Evolutionary conservation across 139 green algal genomes (phyloP).

Genomic region (Chlorella sp.): DNA sequence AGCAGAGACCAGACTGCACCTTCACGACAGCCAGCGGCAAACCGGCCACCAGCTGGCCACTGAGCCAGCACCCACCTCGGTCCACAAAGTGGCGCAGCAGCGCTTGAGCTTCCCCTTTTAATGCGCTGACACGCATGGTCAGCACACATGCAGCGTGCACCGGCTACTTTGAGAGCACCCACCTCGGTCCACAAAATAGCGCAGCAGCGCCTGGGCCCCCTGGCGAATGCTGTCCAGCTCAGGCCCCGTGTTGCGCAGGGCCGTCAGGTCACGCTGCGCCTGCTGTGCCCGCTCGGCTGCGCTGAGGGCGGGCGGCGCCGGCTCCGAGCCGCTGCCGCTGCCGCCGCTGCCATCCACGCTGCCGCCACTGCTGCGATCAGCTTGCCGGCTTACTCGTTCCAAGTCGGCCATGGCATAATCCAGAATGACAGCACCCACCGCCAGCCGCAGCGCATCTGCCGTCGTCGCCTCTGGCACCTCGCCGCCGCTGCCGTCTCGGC

Average conservation of each 20-base stretch:
- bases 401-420: slow-evolving; percentile 27
- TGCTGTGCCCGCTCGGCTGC: too few species aligned
- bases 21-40: too few species aligned
- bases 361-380: background rate
- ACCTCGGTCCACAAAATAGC: slow-evolving; percentile 34
- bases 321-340: background rate
- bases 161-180: too few species aligned
- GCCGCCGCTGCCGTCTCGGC: background rate
- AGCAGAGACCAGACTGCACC: too few species aligned
- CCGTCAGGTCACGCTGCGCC: background rate
- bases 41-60: too few species aligned
- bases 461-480: background rate
- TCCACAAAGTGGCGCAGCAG: slow-evolving; percentile 24
- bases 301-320: too few species aligned
- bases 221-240: slow-evolving; percentile 27
- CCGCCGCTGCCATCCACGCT: background rate
- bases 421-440: background rate
- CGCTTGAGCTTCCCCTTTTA: slow-evolving; percentile 1
- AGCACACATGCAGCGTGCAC: too few species aligned
- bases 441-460: slow-evolving; percentile 17
- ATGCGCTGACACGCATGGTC: too few species aligned
- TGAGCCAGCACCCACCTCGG: slow-evolving; percentile 32
- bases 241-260: slow-evolving; percentile 26
- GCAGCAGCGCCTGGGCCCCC: slow-evolving; percentile 25
- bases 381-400: background rate